These are phyloP conservation scores for Chlorella sp. DNA, from an alignment of 139 green algal genomes.

Conservation along the genomic window DNA sequence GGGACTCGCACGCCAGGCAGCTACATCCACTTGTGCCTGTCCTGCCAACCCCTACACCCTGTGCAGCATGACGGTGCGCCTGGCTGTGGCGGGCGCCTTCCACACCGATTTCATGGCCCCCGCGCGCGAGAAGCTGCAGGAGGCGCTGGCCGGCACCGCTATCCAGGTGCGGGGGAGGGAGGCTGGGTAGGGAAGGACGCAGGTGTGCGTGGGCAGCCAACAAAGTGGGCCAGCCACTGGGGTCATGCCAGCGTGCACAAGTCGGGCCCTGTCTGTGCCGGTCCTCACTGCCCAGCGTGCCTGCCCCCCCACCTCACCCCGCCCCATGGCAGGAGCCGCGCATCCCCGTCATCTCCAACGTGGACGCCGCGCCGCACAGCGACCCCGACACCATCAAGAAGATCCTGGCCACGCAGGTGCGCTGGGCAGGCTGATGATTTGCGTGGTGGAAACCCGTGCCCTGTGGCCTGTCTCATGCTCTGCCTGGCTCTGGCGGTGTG, in stretches of 20 bases:
- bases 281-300: background rate
- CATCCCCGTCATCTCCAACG: conserved; percentile 98
- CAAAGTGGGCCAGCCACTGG: too few species aligned
- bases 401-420: conserved; percentile 91
- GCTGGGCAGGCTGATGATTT: background rate
- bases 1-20: too few species aligned
- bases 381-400: conserved; percentile 92
- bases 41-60: background rate
- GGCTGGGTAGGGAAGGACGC: too few species aligned
- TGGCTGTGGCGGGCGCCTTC: conserved; percentile 98
- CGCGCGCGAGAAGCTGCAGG: conserved; percentile 85
- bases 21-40: background rate
- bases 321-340: conserved; percentile 60
- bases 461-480: too few species aligned
- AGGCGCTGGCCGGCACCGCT: conserved; percentile 76
- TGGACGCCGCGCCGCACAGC: conserved; percentile 94
- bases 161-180: conserved; percentile 47
- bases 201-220: too few species aligned
- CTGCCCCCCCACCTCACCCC: background rate
- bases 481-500: too few species aligned
- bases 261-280: background rate
- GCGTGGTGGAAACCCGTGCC: background rate
- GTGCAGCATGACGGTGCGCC: conserved; percentile 84
- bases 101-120: conserved; percentile 97
- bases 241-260: background rate